Evolutionary conservation across 495 filamentous ascomycete species (phyloP), one percentile per base, ranked within the genome.

Genomic region (Neurospora africana): DNA sequence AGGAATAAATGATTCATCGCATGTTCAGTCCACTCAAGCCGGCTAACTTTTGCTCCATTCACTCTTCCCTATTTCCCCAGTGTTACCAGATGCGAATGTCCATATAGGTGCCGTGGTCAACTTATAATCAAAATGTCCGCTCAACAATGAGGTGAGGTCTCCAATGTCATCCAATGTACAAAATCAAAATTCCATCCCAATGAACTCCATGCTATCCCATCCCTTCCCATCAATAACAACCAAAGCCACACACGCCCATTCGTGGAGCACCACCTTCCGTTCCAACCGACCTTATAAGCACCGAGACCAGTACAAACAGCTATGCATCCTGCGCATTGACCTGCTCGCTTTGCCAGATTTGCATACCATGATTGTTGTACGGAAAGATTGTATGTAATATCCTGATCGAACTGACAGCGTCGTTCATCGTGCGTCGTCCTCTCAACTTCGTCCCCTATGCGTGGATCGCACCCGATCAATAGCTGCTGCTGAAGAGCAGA

Each of bases 201-300:
- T 47, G 68, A 70, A 65, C 70, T 44, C 47, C 65, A 71, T 65
- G 39, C 30, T 69, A 75, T 36, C 39, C 39, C 33, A 61, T 68
- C 35, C 69, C 69, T 21, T 71, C 43, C 69, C 37, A 43, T 53
- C 69, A 17, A 27, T 68, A 58, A 43, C 41, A 73, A 21, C 71
- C 44, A 39, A 68, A 72, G 75, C 72, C 27, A 21, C 30, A 21
- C 41, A 19, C 41, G 33, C 69, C 43, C 15, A 19, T 33, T 27
- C 53, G 36, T 65, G 43, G 17, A 65, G 35, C 11, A 21, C 39
- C 27, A 13, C 39, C 15, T 61, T 61, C 27, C 53, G 3, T 30
- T 5, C 53, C 53, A 33, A 30, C 13, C 53, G 3, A 33, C 53
- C 53, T 61, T 30, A 13, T 61, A 61, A 30, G 23, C 53, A 61